Evolutionary conservation across 176 grass and related monocot species (phyloP).

Genomic region (Rhipidocladum racemiflorum): DNA sequence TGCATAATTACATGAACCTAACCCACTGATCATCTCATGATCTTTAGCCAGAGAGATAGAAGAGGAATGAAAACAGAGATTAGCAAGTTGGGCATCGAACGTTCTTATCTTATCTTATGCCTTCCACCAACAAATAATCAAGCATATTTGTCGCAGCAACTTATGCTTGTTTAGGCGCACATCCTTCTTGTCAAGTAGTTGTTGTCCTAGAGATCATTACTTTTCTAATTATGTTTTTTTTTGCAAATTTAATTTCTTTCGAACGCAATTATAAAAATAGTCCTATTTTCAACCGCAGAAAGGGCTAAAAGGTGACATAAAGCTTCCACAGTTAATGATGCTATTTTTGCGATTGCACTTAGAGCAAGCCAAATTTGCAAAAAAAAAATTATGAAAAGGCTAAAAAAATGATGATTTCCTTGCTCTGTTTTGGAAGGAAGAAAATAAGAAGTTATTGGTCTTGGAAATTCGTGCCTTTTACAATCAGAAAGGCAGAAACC

Average conservation of each 20-base stretch:
- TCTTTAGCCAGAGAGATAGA: not conserved
- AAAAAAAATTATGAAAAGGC: too few relatives aligned
- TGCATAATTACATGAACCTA: conserved; percentile 46
- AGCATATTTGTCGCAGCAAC: conserved; percentile 23
- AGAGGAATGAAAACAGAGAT: not conserved
- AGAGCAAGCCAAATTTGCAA: too few relatives aligned
- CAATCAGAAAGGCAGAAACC: not conserved
- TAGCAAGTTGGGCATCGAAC: not conserved
- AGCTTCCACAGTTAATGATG: too few relatives aligned
- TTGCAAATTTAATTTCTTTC: too few relatives aligned
- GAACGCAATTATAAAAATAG: too few relatives aligned
- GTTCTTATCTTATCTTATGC: not conserved
- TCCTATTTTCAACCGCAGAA: too few relatives aligned
- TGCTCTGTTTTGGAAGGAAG: not conserved
- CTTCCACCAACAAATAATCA: not conserved
- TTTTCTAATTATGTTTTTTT: too few relatives aligned
- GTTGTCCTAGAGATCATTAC: not conserved
- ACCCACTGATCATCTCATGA: conserved; percentile 15
- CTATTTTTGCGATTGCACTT: too few relatives aligned
- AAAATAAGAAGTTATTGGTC: not conserved
- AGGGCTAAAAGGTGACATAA: too few relatives aligned
- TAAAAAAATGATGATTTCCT: too few relatives aligned
- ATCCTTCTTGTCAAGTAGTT: not conserved
- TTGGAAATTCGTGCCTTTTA: conserved; percentile 22
- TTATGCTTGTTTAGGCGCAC: not conserved